Percentiles rank a stretch among this genome's conserved stretches.
Evolutionary conservation across 441 rosid species (phyloP).

Genomic region (Macaranga tanarius): DNA sequence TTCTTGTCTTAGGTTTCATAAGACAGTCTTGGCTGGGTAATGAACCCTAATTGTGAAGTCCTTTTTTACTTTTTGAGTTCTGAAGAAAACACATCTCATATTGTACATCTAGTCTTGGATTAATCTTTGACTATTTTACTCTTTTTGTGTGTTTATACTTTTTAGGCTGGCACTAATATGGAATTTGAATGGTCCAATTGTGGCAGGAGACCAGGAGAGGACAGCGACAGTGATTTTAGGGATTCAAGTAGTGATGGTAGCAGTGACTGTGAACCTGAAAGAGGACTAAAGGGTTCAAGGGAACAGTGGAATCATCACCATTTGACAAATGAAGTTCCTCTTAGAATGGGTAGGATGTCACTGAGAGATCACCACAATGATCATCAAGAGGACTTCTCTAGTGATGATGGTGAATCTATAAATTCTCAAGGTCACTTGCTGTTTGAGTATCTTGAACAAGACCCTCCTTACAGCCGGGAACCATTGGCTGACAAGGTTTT

Average conservation of each 20-base stretch:
- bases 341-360: slow-evolving; percentile 42
- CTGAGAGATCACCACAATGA: slow-evolving; percentile 35
- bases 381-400: slow-evolving; percentile 48
- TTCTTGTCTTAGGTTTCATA: background rate
- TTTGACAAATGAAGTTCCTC: slow-evolving; percentile 30
- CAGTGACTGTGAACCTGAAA: slow-evolving; percentile 62
- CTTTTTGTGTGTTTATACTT: background rate
- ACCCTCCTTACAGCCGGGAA: slow-evolving; percentile 70
- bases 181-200: slow-evolving; percentile 15
- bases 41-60: background rate
- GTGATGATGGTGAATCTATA: slow-evolving; percentile 60
- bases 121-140: background rate
- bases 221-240: slow-evolving; percentile 65
- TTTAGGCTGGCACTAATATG: background rate
- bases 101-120: background rate
- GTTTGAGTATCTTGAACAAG: slow-evolving; percentile 68
- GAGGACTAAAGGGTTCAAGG: slow-evolving; percentile 32
- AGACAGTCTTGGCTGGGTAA: too few species aligned
- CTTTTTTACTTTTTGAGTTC: background rate
- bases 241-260: slow-evolving; percentile 79
- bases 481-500: slow-evolving; percentile 75
- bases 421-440: slow-evolving; percentile 48
- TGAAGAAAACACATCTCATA: background rate
- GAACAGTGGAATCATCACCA: slow-evolving; percentile 34
- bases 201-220: slow-evolving; percentile 54